Base-by-base conservation (phyloP, 2,329 filamentous ascomycete species). In the Monilinia aucupariae region DNA sequence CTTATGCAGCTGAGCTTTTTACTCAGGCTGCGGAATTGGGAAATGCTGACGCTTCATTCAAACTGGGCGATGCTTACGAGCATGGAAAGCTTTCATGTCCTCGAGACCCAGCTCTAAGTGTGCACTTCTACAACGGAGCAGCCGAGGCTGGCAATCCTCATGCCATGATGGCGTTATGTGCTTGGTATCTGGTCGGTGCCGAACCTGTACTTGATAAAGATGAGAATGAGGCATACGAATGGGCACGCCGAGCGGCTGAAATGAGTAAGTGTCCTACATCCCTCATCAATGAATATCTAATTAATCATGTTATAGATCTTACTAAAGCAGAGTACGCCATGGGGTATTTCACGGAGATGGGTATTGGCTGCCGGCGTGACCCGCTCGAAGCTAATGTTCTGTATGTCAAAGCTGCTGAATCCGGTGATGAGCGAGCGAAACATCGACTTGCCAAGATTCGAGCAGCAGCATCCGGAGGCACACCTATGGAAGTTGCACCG, bases 301-400 rank as follows among this genome's bases (percentile, higher is more conserved):
- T 49, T 63, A 53, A 66, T 63, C 65, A 64, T 68, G 62, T 49
- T 39, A 47, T 59, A 74, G 73, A 72, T 66, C 71, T 75, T 37
- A 71, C 67, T 2, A 85, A 85, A 74, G 94, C 94, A n/a, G 86
- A 97, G 74, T 99, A 97, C 71, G 91, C 94, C 0, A 85, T 96
- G 27, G 94, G 92, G 51, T 97, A 97, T 77, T 99, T 99, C 75
- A 97, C 92, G 6, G 94, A 99, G 75, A 96, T 96, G 90, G 94
- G 94, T 66, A 97, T 99, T 70, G 94, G 94, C 56, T 97, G 92
- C 75, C 89, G 92, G 45, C 87, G 91, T 55, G 94, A 99, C 74
- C 87, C 93, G n/a, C 83, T 99, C 50, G 92, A 97, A 75, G 93
- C 94, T 69, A 99, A 99, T 72, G 90, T 96, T 39, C 97, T 92